Percentiles rank a stretch among this genome's conserved stretches.
Conservation (phyloP, 2,329 filamentous ascomycete species). For the Colletotrichum liriopes region DNA sequence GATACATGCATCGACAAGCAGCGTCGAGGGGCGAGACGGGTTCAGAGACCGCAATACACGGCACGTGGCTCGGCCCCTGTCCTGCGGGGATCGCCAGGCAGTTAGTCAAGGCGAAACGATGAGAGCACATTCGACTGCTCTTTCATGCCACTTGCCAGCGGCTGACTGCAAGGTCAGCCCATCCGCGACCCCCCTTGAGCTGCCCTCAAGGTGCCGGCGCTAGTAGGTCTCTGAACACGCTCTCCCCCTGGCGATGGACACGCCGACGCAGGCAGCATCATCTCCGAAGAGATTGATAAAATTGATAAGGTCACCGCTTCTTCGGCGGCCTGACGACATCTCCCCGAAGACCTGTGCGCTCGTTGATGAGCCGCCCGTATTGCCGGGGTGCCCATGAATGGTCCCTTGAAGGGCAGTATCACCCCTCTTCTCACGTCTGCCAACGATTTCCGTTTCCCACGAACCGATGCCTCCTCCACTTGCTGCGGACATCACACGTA, state of each 20-base stretch:
- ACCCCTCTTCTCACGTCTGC: not conserved
- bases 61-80: slow-evolving; percentile 31
- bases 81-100: slow-evolving; percentile 15
- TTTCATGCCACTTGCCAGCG: slow-evolving; percentile 10
- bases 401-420: not conserved
- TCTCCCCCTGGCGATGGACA: not conserved
- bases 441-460: not conserved
- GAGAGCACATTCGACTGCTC: slow-evolving; percentile 9
- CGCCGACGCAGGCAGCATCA: slow-evolving; percentile 6
- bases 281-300: slow-evolving; percentile 8
- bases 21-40: not conserved
- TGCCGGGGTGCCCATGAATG: slow-evolving; percentile 1
- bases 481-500: not conserved
- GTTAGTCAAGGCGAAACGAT: slow-evolving; percentile 34
- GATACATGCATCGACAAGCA: not conserved
- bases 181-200: not conserved
- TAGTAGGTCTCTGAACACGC: not conserved
- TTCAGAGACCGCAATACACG: not conserved
- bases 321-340: slow-evolving; percentile 35
- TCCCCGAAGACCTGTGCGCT: not conserved
- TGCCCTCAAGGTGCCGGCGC: slow-evolving; percentile 34
- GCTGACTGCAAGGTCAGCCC: not conserved
- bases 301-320: slow-evolving; percentile 34
- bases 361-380: slow-evolving; percentile 20
- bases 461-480: slow-evolving; percentile 4